These are phyloP conservation scores for Zygosaccharomyces pseudorouxii DNA, from an alignment of 805 yeast species.

Conservation along the genomic window DNA sequence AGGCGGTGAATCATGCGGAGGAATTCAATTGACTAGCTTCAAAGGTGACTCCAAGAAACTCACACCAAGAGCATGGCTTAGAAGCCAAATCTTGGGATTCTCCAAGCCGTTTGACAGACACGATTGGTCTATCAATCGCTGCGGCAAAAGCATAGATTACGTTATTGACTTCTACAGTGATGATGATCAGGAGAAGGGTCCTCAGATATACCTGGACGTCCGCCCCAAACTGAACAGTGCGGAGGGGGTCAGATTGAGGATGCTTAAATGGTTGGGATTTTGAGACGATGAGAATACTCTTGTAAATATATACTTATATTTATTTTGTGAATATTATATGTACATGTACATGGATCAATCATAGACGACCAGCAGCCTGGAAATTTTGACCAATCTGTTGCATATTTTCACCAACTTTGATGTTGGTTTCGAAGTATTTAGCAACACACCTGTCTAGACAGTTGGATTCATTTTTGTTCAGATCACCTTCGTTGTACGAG, in stretches of 20 bases:
- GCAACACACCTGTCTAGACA: slow-evolving; percentile 96
- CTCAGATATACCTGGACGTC: slow-evolving; percentile 75
- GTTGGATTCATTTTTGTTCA: slow-evolving; percentile 73
- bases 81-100: slow-evolving; percentile 55
- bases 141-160: slow-evolving; percentile 79
- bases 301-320: slow-evolving; percentile 5
- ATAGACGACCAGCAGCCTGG: slow-evolving; percentile 34
- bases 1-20: slow-evolving; percentile 69
- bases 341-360: slow-evolving; percentile 14
- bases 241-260: slow-evolving; percentile 75
- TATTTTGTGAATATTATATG: slow-evolving; percentile 2
- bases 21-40: slow-evolving; percentile 76
- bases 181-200: slow-evolving; percentile 37
- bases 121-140: slow-evolving; percentile 85
- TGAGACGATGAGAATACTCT: slow-evolving; percentile 9
- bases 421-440: slow-evolving; percentile 90
- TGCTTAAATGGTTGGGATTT: slow-evolving; percentile 57
- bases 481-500: slow-evolving; percentile 64
- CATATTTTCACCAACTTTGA: slow-evolving; percentile 83
- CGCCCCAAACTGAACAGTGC: slow-evolving; percentile 81
- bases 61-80: slow-evolving; percentile 82
- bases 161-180: slow-evolving; percentile 83
- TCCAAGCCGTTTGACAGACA: slow-evolving; percentile 91
- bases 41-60: slow-evolving; percentile 82
- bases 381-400: slow-evolving; percentile 47